A percentile compares a stretch with the other conserved stretches of the same genome.
Evolutionary conservation across 768 basidiomycete genomes (phyloP).

Genomic region (Leccinum uliginosum): DNA sequence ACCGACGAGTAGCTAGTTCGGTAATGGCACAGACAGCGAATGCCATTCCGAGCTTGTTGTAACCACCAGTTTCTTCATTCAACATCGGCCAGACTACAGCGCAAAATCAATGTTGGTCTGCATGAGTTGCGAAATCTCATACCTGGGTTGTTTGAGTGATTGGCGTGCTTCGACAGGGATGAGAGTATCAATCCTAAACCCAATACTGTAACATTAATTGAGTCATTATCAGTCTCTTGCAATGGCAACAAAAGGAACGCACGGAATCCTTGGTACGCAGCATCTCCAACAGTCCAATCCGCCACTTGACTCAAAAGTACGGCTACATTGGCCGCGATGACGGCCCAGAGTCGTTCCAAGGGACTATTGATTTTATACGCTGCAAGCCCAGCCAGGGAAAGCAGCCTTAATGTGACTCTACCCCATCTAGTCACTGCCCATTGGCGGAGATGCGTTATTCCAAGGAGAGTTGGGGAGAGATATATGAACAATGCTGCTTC

Average conservation of each 20-base stretch:
- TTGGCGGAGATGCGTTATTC: constrained; percentile 38
- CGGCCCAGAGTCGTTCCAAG: constrained; percentile 49
- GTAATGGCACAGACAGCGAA: constrained; percentile 55
- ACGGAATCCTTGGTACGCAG: constrained; percentile 48
- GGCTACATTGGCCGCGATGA: constrained; percentile 50
- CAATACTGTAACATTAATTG: constrained; percentile 42
- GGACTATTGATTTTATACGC: constrained; percentile 52
- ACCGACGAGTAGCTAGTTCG: constrained; percentile 48
- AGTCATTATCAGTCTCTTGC: not conserved
- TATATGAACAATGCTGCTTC: constrained; percentile 72
- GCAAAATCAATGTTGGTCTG: not conserved
- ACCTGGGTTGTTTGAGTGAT: constrained; percentile 81
- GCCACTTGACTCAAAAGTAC: constrained; percentile 48
- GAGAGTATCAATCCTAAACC: constrained; percentile 64
- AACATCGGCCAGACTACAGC: constrained; percentile 73
- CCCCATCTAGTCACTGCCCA: constrained; percentile 49
- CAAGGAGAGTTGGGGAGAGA: constrained; percentile 64
- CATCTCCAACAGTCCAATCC: constrained; percentile 46
- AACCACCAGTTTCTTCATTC: constrained; percentile 59
- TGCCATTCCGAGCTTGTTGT: constrained; percentile 61
- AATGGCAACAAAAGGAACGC: constrained; percentile 21
- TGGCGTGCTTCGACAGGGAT: constrained; percentile 68
- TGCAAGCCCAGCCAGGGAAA: constrained; percentile 50
- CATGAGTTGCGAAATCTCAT: not conserved
- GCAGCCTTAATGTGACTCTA: constrained; percentile 41